Percentiles rank a stretch among this genome's conserved stretches.
phyloP scores from a whole-genome alignment of 23 red algal genomes.

The Gracilaria vermiculophylla region DNA sequence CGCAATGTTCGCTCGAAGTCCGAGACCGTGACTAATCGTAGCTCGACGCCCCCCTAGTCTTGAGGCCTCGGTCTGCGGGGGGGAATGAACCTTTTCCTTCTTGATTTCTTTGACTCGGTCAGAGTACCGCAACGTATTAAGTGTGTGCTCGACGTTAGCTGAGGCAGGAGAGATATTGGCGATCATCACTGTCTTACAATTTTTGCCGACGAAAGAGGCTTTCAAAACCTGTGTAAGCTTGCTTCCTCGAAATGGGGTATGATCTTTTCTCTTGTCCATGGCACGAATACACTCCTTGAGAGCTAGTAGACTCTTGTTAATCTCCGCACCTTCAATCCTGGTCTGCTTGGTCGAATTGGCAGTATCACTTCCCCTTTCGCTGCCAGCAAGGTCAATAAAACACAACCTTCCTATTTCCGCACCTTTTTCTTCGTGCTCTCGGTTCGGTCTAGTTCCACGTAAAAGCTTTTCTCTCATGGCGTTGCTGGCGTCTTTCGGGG shows the following conservation, averaged over 20 bases:
- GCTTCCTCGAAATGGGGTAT: slow-evolving; percentile 89
- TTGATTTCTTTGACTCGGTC: slow-evolving; percentile 74
- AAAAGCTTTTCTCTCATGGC: slow-evolving; percentile 36
- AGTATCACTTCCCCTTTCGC: slow-evolving; percentile 84
- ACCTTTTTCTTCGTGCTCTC: background rate
- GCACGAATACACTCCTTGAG: slow-evolving; percentile 91
- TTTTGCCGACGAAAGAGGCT: slow-evolving; percentile 81
- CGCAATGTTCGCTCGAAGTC: background rate
- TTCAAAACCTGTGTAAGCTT: slow-evolving; percentile 93
- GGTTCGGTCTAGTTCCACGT: background rate
- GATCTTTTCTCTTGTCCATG: slow-evolving; percentile 65
- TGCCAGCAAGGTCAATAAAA: slow-evolving; percentile 95
- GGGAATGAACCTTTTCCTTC: background rate
- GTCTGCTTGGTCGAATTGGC: slow-evolving; percentile 74
- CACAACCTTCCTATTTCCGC: slow-evolving; percentile 64
- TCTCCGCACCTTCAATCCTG: slow-evolving; percentile 87
- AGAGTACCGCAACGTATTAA: slow-evolving; percentile 90
- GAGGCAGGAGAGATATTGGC: slow-evolving; percentile 82
- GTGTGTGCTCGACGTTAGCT: slow-evolving; percentile 85
- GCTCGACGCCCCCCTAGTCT: slow-evolving; percentile 12
- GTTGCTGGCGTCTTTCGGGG: slow-evolving; percentile 16
- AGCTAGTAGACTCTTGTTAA: slow-evolving; percentile 94
- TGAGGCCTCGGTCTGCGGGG: background rate
- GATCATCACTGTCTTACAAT: slow-evolving; percentile 93
- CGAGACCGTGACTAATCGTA: slow-evolving; percentile 44